Percentiles rank a stretch among this genome's conserved stretches.
Conservation (phyloP, 768 basidiomycete genomes). For the Daedaleopsis sinensis region DNA sequence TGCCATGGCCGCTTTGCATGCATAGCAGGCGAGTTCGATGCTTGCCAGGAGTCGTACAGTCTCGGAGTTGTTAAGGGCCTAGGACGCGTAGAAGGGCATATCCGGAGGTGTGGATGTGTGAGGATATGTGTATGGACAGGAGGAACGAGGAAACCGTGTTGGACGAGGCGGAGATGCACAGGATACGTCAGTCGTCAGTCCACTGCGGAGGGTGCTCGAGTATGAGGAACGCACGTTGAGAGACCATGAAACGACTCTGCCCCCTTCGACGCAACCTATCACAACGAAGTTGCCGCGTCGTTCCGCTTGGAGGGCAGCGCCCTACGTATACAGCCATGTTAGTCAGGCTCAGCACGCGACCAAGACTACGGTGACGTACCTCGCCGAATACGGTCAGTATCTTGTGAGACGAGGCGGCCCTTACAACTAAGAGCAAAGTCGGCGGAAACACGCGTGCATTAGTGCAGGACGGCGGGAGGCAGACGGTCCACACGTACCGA, state of each 20-base stretch:
- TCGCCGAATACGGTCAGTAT: slow-evolving; percentile 71
- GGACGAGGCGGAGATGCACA: slow-evolving; percentile 3
- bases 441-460: slow-evolving; percentile 8
- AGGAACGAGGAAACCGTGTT: slow-evolving; percentile 8
- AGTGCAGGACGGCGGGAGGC: background rate
- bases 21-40: slow-evolving; percentile 84
- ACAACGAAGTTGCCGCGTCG: slow-evolving; percentile 89
- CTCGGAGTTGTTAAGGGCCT: slow-evolving; percentile 85
- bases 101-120: slow-evolving; percentile 14
- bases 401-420: slow-evolving; percentile 67
- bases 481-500: slow-evolving; percentile 55
- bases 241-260: slow-evolving; percentile 82
- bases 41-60: slow-evolving; percentile 80
- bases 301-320: slow-evolving; percentile 73
- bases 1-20: slow-evolving; percentile 65
- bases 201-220: background rate
- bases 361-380: slow-evolving; percentile 42
- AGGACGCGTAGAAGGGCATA: slow-evolving; percentile 8
- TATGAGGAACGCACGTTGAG: slow-evolving; percentile 60
- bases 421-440: slow-evolving; percentile 52
- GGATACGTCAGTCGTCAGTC: slow-evolving; percentile 7
- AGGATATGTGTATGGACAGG: slow-evolving; percentile 1
- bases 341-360: slow-evolving; percentile 21
- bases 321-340: slow-evolving; percentile 19
- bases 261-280: slow-evolving; percentile 74